Evolutionary conservation across 805 yeast species (phyloP), one percentile per base, ranked within the genome.

Genomic region (Candida qinlingensis): DNA sequence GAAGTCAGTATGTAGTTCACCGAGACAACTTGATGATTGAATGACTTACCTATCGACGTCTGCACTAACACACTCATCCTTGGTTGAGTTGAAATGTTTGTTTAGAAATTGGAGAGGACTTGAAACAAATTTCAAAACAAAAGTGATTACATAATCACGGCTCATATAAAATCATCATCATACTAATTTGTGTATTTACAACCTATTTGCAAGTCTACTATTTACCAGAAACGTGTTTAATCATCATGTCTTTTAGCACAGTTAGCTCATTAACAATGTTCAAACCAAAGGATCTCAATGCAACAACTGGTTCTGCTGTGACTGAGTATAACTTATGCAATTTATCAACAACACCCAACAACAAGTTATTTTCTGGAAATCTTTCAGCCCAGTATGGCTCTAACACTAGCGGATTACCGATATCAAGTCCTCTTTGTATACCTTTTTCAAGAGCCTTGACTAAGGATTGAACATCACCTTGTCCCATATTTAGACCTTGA

Each of bases 401-500:
- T 37, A 94, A 73, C 7, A 87, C 89, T 52, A 91, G 69, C 12
- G 82, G 69, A 28, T 84, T 76, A 3, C 99, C 99, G 45, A 92
- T 84, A 60, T 94, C 99, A 49, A 87, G 73, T 0, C 99, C 99
- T 41, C 96, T 73, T 38, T 72, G 71, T 3, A 79, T 69, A 0
- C 96, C 96, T 8, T 53, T 70, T 54, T 87, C 96, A 29, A 94
- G 60, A 0, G 92, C 87, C 2, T 63, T 69, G 1, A 84, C 81
- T 31, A 94, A 72, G 2, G 83, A 71, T 49, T 83, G 81, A 2
- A 88, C 97, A 63, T 94, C 99, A 29, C 85, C 83, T 65, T 91
- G 97, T 25, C 99, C 99, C 96, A 92, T 90, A 66, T 94, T 94
- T 48, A 94, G 76, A 28, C 99, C 99, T 68, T 94, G 99, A 8